phyloP scores from a whole-genome alignment of 2,329 filamentous ascomycete genomes.

The Teratosphaeriaceae sp. region DNA sequence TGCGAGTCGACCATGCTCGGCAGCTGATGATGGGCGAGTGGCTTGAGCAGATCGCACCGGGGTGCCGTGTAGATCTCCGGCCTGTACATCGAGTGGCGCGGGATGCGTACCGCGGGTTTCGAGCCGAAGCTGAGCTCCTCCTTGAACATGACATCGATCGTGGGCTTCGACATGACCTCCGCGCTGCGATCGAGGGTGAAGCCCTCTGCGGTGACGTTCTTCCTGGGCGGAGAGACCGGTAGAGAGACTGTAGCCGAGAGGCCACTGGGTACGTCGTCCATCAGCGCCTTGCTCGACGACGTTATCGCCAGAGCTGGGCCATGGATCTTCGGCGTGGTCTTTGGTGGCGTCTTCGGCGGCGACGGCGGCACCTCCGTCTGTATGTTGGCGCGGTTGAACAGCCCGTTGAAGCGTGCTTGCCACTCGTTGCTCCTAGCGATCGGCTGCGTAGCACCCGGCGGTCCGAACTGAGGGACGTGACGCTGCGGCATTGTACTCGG shows the following conservation, averaged over 20 bases:
- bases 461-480: conserved; percentile 33
- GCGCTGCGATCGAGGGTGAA: conserved; percentile 26
- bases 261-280: conserved; percentile 51
- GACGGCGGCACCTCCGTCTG: conserved; percentile 33
- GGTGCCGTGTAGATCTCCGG: conserved; percentile 10
- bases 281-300: conserved; percentile 59
- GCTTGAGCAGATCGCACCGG: conserved; percentile 15
- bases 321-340: conserved; percentile 27
- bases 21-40: conserved; percentile 10
- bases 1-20: conserved; percentile 11
- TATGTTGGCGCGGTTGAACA: conserved; percentile 58
- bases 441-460: conserved; percentile 35
- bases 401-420: conserved; percentile 78
- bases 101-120: conserved; percentile 30
- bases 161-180: conserved; percentile 34
- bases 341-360: conserved; percentile 33
- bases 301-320: conserved; percentile 49
- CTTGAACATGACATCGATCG: conserved; percentile 37
- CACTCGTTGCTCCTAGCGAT: conserved; percentile 50
- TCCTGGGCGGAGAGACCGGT: conserved; percentile 33
- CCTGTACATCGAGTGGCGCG: conserved; percentile 20
- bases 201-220: conserved; percentile 13
- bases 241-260: conserved; percentile 61
- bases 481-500: conserved; percentile 37
- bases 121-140: conserved; percentile 43